These are phyloP conservation scores for Candida tammaniensis DNA, from an alignment of 805 yeast genomes.

Conservation along the genomic window DNA sequence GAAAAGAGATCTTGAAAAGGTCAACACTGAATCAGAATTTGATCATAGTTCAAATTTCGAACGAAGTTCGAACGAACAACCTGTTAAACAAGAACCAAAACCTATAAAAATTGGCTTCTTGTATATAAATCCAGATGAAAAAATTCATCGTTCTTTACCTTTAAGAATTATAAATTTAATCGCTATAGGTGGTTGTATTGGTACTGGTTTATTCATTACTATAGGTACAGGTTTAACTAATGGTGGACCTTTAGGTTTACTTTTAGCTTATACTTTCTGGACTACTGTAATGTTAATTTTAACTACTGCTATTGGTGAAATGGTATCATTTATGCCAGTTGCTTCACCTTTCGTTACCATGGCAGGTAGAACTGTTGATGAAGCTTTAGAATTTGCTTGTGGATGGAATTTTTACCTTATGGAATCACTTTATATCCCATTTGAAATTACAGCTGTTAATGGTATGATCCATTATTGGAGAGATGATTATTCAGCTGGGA, in stretches of 20 bases:
- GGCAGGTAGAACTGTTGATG: conserved; percentile 38
- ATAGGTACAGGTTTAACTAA: conserved; percentile 19
- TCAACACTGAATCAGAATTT: background rate
- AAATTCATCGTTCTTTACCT: conserved; percentile 12
- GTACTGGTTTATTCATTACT: conserved; percentile 15
- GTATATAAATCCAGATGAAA: conserved; percentile 9
- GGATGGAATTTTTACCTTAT: conserved; percentile 32
- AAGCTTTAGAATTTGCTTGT: conserved; percentile 34
- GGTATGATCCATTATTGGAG: conserved; percentile 55
- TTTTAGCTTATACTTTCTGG: conserved; percentile 33
- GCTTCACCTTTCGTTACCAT: conserved; percentile 37
- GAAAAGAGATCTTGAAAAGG: background rate
- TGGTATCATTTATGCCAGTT: conserved; percentile 38
- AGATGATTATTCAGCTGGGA: conserved; percentile 47
- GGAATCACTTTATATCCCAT: conserved; percentile 40
- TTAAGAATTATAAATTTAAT: conserved; percentile 15
- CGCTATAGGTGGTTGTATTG: conserved; percentile 22
- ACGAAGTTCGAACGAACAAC: too few relatives aligned
- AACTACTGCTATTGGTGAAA: conserved; percentile 39
- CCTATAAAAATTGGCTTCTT: conserved; percentile 7
- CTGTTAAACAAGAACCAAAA: conserved; percentile 1
- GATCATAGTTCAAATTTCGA: background rate
- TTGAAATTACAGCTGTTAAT: conserved; percentile 48
- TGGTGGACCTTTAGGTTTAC: conserved; percentile 37
- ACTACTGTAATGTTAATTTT: conserved; percentile 29